Evolutionary conservation across 768 basidiomycete genomes (phyloP), one percentile per base, ranked within the genome.

Genomic region (Rhodotorula graminis): DNA sequence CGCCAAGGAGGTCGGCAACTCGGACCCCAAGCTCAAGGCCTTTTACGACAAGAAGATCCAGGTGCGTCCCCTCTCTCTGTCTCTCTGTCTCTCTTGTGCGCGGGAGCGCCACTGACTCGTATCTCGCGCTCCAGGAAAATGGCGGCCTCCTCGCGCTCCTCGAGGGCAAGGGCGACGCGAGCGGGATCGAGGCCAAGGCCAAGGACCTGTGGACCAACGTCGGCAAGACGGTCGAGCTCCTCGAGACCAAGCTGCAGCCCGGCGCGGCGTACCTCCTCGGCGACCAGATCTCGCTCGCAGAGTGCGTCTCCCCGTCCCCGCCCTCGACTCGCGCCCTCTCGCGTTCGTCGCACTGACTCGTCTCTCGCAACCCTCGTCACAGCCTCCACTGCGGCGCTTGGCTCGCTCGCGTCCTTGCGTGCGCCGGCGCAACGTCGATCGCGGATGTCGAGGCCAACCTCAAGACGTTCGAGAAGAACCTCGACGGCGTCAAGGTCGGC

Each of bases 261-360:
- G 53, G 56, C 11, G 53, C 67, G 11, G 27, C 46, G 14, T 76
- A 52, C 69, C 67, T 72, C 53, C 53, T 67, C 64, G 75, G 71
- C 31, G 71, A 76, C 49, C 71, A 76, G 47, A 46, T 76, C 55
- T 67, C 71, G 19, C 69, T 76, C 33, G 75, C 75, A 58, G 75
- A 76, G 73, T 74, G 7, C 47, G 70, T 70, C n/a, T n/a, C n/a
- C 25, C 37, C 14, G 15, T 0, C 27, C 11, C n/a, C 31, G 2
- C 16, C 42, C 21, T 29, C n/a, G 31, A 25, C 40, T 37, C n/a
- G n/a, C n/a, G n/a, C n/a, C n/a, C n/a, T 1, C 23, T 23, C 42
- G 19, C 2, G 15, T 37, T 16, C 15, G 2, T 12, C 21, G 49
- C 10, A 5, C 40, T 42, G 4, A 16, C 37, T 10, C 16, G 1